Conservation (phyloP, 805 yeast genomes). For the Suhomyces sp. region DNA sequence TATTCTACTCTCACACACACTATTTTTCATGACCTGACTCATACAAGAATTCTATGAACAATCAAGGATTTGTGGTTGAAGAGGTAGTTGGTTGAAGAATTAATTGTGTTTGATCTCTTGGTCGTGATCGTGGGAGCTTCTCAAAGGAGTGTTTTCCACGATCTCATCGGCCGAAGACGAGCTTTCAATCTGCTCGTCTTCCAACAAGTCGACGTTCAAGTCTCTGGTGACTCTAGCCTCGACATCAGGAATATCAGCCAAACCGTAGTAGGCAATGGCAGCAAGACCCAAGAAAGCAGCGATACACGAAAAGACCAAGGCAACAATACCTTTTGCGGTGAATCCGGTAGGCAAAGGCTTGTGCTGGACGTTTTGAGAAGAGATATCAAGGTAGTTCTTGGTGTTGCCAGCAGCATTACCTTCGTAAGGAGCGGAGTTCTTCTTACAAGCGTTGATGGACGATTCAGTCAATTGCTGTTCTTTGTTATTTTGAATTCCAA, state of each 20-base stretch:
- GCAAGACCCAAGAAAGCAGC: slow-evolving; percentile 81
- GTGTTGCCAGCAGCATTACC: slow-evolving; percentile 93
- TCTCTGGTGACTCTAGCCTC: slow-evolving; percentile 61
- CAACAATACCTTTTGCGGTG: slow-evolving; percentile 93
- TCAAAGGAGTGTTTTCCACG: slow-evolving; percentile 6
- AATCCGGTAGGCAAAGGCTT: slow-evolving; percentile 77
- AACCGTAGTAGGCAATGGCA: slow-evolving; percentile 78
- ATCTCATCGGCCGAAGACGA: slow-evolving; percentile 7
- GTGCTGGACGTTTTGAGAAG: slow-evolving; percentile 71
- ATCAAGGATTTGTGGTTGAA: not conserved
- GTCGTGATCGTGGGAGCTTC: not conserved
- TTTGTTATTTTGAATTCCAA: slow-evolving; percentile 48
- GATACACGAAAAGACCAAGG: slow-evolving; percentile 84
- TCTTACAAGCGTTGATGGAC: slow-evolving; percentile 59
- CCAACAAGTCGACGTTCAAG: slow-evolving; percentile 47
- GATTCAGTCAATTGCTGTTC: slow-evolving; percentile 60
- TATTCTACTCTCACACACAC: slow-evolving; percentile 16
- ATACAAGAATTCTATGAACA: not conserved
- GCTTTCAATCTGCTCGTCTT: slow-evolving; percentile 15
- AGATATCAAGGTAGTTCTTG: slow-evolving; percentile 59
- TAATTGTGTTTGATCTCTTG: too few species aligned
- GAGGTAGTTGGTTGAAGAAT: too few species aligned
- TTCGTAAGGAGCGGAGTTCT: slow-evolving; percentile 46
- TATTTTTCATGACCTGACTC: slow-evolving; percentile 11
- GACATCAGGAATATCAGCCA: slow-evolving; percentile 71